Percentiles rank a stretch among this genome's conserved stretches.
phyloP scores from a whole-genome alignment of 495 filamentous ascomycete species.

The Parachaetomium inaequale region DNA sequence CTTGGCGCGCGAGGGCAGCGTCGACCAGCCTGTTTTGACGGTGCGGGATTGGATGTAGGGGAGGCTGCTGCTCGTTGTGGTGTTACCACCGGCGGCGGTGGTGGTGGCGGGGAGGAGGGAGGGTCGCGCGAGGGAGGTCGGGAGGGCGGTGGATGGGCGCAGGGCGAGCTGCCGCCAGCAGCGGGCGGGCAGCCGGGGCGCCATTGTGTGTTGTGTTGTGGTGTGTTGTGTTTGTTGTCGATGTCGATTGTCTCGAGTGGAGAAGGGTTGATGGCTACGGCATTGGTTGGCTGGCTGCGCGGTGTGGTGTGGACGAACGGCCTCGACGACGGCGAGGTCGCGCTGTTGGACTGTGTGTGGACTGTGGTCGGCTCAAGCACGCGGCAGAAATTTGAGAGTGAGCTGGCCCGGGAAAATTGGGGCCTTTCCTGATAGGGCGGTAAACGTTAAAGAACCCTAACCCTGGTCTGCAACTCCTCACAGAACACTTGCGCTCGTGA shows the following conservation, averaged over 20 bases:
- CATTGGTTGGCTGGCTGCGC: slow-evolving; percentile 12
- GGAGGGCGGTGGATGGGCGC: slow-evolving; percentile 35
- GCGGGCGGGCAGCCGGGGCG: slow-evolving; percentile 51
- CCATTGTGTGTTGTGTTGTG: slow-evolving; percentile 39
- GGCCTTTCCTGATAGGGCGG: background rate
- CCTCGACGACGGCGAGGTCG: slow-evolving; percentile 17
- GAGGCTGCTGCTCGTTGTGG: slow-evolving; percentile 30
- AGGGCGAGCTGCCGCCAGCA: slow-evolving; percentile 39
- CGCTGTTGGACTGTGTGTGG: background rate
- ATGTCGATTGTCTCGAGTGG: background rate
- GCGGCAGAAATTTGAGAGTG: slow-evolving; percentile 19
- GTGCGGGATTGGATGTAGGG: slow-evolving; percentile 45
- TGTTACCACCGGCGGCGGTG: slow-evolving; percentile 26
- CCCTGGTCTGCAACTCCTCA: background rate
- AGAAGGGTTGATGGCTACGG: slow-evolving; percentile 5
- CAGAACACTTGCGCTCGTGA: background rate
- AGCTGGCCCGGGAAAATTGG: background rate
- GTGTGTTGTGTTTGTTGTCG: slow-evolving; percentile 1
- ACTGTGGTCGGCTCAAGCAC: background rate
- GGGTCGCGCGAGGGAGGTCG: slow-evolving; percentile 15
- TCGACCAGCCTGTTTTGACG: slow-evolving; percentile 55
- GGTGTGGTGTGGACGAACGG: slow-evolving; percentile 6
- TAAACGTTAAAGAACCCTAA: slow-evolving; percentile 5
- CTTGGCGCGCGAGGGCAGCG: slow-evolving; percentile 34
- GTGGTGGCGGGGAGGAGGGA: slow-evolving; percentile 16